Base-by-base conservation (phyloP, 192 early-diverging fungal genomes). In the Coemansia sp. region DNA sequence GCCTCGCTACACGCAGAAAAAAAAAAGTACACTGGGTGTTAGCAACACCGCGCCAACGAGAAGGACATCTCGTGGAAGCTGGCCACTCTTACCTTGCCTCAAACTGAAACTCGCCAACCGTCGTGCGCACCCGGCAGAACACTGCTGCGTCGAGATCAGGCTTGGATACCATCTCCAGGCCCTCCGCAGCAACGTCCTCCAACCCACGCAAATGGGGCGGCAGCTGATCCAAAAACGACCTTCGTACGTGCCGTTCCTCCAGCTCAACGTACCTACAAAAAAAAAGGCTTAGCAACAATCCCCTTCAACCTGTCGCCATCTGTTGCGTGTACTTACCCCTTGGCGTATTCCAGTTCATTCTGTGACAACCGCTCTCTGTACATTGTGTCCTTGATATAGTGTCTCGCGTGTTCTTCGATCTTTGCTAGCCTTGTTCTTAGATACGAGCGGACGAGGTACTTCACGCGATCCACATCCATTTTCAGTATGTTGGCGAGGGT, bases 181-280 rank as follows among this genome's bases (percentile, higher is more conserved):
- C 77, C 34, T 75, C 66, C 18, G n/a, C 62, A 23, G 43, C 37
- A 9, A 59, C 68, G n/a, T 80, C 72, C 35, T 75, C 68, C n/a
- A 80, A 52, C 0, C 63, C 43, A 0, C 74, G 69, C 57, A 82
- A 39, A 61, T 82, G 79, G 11, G 73, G 69, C n/a, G 73, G 74
- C 41, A 82, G 58, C 66, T 82, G 79, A 39, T 82, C 71, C 67
- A 82, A 41, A 47, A 82, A 82, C 60, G 79, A 82, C n/a, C 62
- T 57, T 48, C 55, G 55, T 35, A 73, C 56, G 39, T 82, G 79
- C 35, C 48, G 52, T 16, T 73, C 70, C 34, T 69, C 69, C 28
- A 76, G 48, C 36, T 66, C 64, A 25, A 69, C 70, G 43, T 70
- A 76, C 36, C 75, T 76, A 71, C 18, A 69, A 1, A 58, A 37